Percentiles rank a stretch among this genome's conserved stretches.
Conservation (phyloP, 306 rosid genomes). For the Dryas octopetala region DNA sequence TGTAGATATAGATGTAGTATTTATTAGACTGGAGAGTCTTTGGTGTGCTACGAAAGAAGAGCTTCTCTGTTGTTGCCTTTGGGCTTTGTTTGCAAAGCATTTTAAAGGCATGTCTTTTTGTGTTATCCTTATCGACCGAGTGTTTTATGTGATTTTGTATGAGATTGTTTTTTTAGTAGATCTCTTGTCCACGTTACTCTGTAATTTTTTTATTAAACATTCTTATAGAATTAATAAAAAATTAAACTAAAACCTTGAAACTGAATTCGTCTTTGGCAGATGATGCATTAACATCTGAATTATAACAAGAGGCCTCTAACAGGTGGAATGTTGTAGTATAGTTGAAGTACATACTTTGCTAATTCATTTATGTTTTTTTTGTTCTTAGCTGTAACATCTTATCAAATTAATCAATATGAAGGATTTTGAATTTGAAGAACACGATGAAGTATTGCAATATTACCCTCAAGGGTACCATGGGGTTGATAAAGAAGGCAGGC, state of each 20-base stretch:
- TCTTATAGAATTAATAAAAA: too few species aligned
- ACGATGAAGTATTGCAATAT: conserved; percentile 84
- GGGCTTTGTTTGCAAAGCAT: too few species aligned
- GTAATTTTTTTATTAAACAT: too few species aligned
- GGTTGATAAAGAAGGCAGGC: conserved; percentile 95
- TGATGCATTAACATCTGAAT: background rate
- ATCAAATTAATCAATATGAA: conserved; percentile 31
- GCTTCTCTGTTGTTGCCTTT: too few species aligned
- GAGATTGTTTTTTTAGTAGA: too few species aligned
- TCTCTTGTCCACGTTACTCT: too few species aligned
- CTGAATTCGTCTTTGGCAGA: background rate
- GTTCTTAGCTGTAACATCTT: conserved; percentile 23
- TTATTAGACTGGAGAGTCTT: background rate
- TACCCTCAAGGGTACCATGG: conserved; percentile 99
- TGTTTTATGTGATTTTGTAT: too few species aligned
- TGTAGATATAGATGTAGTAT: background rate
- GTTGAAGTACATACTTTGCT: background rate
- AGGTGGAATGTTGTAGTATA: background rate
- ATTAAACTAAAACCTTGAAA: background rate
- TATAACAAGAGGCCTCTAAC: background rate
- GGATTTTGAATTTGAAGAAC: conserved; percentile 93
- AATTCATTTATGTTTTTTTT: background rate
- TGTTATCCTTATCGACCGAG: too few species aligned
- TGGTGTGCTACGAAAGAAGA: background rate
- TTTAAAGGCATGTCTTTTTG: too few species aligned